These are phyloP conservation scores for Talaromyces thailandensis DNA, from an alignment of 495 filamentous ascomycete genomes.

Conservation along the genomic window DNA sequence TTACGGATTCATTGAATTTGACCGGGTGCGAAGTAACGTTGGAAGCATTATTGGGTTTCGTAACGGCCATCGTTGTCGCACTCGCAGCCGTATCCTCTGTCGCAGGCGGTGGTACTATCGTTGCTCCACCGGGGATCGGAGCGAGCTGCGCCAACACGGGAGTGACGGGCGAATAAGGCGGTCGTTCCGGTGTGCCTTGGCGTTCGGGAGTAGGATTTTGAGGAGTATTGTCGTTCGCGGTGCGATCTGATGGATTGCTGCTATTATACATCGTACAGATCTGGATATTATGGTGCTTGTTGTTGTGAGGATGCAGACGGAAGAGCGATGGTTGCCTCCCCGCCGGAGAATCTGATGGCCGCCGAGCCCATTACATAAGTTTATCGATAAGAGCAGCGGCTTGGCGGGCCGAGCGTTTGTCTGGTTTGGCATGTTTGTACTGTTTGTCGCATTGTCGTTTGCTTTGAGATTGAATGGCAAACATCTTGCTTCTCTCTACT, in stretches of 20 bases:
- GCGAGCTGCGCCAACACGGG: conserved; percentile 34
- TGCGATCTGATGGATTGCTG: background rate
- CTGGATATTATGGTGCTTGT: background rate
- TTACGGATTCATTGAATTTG: background rate
- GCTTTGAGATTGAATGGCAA: background rate
- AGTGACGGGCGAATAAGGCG: conserved; percentile 40
- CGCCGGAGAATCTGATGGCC: background rate
- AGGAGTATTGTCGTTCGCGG: background rate
- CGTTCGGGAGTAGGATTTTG: conserved; percentile 12
- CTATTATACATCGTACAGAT: background rate
- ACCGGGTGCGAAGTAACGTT: background rate
- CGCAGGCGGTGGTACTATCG: conserved; percentile 27
- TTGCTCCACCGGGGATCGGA: conserved; percentile 20
- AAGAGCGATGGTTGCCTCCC: background rate
- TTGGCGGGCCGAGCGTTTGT: too few species aligned
- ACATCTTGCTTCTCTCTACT: too few species aligned
- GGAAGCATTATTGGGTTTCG: background rate
- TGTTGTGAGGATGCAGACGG: background rate
- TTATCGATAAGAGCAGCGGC: background rate
- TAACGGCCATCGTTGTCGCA: background rate
- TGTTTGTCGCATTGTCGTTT: too few species aligned
- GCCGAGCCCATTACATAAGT: background rate
- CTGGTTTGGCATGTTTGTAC: background rate
- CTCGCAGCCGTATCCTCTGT: background rate
- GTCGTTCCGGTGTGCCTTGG: conserved; percentile 33